These are phyloP conservation scores for Dentipellis fragilis DNA, from an alignment of 768 basidiomycete species.

Conservation along the genomic window DNA sequence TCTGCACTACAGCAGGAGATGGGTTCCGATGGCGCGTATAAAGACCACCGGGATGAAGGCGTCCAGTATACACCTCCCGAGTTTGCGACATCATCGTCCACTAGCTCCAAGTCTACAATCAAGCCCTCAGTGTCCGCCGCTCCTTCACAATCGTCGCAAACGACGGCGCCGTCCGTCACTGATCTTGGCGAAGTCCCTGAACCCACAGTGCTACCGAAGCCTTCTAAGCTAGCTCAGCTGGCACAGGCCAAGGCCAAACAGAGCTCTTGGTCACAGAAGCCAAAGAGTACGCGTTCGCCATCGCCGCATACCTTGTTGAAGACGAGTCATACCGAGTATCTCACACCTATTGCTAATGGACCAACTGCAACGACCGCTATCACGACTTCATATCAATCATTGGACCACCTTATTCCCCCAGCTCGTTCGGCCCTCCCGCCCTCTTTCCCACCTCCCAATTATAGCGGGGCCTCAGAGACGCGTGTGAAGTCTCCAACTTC, in stretches of 20 bases:
- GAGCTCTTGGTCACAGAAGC: slow-evolving; percentile 17
- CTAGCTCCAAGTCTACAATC: slow-evolving; percentile 8
- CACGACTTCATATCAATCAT: slow-evolving; percentile 69
- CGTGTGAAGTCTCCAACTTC: slow-evolving; percentile 2
- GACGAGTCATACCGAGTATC: slow-evolving; percentile 52
- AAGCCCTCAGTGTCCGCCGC: neutral
- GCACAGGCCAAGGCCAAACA: slow-evolving; percentile 49
- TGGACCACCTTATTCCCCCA: slow-evolving; percentile 42
- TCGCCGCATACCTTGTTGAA: slow-evolving; percentile 25
- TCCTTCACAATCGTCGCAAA: slow-evolving; percentile 3
- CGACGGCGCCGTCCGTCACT: neutral
- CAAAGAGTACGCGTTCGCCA: slow-evolving; percentile 12
- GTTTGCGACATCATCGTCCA: slow-evolving; percentile 4
- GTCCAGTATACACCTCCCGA: slow-evolving; percentile 4
- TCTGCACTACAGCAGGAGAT: slow-evolving; percentile 58
- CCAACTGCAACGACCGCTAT: slow-evolving; percentile 77
- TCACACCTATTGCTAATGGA: slow-evolving; percentile 75
- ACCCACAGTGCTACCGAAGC: slow-evolving; percentile 14
- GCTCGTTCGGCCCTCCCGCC: slow-evolving; percentile 16
- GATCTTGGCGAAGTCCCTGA: neutral
- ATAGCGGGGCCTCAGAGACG: slow-evolving; percentile 4
- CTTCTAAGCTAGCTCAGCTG: slow-evolving; percentile 68
- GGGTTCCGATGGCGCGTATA: slow-evolving; percentile 25
- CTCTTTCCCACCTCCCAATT: slow-evolving; percentile 11
- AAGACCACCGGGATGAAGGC: slow-evolving; percentile 1